These are phyloP conservation scores for Tuber microsphaerosporum DNA, from an alignment of 495 filamentous ascomycete genomes.

Conservation along the genomic window DNA sequence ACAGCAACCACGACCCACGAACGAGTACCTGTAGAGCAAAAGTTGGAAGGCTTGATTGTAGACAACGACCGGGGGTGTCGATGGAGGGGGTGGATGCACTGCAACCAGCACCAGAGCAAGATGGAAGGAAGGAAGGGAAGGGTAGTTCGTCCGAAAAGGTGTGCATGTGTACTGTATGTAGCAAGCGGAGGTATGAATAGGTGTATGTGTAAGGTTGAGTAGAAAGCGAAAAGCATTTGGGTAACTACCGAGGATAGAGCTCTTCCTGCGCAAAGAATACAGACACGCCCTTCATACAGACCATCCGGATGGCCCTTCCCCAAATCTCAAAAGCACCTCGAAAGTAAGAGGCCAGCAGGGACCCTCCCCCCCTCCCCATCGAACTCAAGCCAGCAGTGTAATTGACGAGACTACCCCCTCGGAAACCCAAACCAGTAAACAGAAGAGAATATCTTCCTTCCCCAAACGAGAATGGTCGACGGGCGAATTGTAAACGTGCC, in stretches of 20 bases:
- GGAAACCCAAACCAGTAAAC: not conserved
- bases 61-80: not conserved
- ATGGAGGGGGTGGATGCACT: not conserved
- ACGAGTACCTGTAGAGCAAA: not conserved
- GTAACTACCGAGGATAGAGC: not conserved
- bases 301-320: constrained; percentile 4
- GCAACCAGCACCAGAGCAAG: not conserved
- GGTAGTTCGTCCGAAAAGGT: not conserved
- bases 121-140: not conserved
- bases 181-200: not conserved
- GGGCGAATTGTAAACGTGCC: no score
- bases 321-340: not conserved
- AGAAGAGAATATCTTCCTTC: not conserved
- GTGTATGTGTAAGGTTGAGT: not conserved
- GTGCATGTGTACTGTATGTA: not conserved
- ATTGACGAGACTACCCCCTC: not conserved
- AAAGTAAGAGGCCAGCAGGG: not conserved
- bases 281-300: not conserved
- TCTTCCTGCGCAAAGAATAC: not conserved
- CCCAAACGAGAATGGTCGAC: no score
- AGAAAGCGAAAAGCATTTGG: not conserved
- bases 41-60: not conserved
- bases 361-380: not conserved
- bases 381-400: not conserved
- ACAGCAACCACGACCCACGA: not conserved